Percentiles rank a stretch among this genome's conserved stretches.
phyloP scores from a whole-genome alignment of 164 flowering plant genomes.

The Vitis rupestris region DNA sequence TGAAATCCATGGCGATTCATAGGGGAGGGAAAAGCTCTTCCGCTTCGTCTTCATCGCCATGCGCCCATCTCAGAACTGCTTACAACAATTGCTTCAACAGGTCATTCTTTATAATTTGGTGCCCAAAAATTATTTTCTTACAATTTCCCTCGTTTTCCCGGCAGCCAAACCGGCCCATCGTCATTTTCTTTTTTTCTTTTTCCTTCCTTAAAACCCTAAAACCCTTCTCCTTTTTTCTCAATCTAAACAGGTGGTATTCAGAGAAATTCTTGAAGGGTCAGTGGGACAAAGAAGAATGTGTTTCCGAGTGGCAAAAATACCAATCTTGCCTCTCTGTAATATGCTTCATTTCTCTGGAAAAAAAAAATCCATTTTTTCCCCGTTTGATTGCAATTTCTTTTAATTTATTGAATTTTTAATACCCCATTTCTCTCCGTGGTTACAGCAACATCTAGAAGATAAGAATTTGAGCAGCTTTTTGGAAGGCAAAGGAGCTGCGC shows the following conservation, averaged over 20 bases:
- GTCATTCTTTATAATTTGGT: constrained; percentile 18
- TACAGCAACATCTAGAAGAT: constrained; percentile 78
- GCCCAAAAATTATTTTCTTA: background rate
- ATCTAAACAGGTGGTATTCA: constrained; percentile 68
- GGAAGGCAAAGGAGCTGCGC: constrained; percentile 47
- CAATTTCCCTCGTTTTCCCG: too few species aligned
- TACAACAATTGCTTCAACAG: constrained; percentile 86
- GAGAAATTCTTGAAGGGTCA: constrained; percentile 87
- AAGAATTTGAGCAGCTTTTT: constrained; percentile 52
- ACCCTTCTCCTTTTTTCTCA: background rate
- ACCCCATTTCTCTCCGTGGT: background rate
- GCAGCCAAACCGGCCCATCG: too few species aligned
- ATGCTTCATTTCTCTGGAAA: constrained; percentile 2
- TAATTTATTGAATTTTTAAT: too few species aligned
- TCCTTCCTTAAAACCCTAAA: background rate
- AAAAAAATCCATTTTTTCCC: background rate
- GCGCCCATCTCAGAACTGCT: constrained; percentile 73
- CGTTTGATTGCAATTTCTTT: too few species aligned
- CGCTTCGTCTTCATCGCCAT: constrained; percentile 59
- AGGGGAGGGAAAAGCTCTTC: constrained; percentile 27
- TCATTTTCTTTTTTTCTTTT: too few species aligned
- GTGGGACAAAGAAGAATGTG: constrained; percentile 84
- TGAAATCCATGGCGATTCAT: constrained; percentile 24
- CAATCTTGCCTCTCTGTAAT: constrained; percentile 77
- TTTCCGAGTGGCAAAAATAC: constrained; percentile 78